Conservation (phyloP, 805 yeast genomes). For the Deakozyma indianensis region DNA sequence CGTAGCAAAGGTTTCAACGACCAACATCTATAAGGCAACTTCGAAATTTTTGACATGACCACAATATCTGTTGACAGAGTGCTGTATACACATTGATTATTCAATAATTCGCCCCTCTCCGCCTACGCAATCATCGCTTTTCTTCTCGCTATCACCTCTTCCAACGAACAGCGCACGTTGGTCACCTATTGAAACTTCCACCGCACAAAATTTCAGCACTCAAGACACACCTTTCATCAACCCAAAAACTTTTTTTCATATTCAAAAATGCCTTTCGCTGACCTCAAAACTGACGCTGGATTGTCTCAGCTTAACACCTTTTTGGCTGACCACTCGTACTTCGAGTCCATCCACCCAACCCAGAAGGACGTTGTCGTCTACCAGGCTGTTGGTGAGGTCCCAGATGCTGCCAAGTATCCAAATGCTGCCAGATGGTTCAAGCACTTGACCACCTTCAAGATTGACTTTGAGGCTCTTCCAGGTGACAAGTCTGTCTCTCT, state of each 20-base stretch:
- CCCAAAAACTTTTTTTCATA: neutral
- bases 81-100: no score
- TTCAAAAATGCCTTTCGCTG: constrained; percentile 27
- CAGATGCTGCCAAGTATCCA: constrained; percentile 63
- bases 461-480: constrained; percentile 68
- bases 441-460: constrained; percentile 90
- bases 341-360: constrained; percentile 67
- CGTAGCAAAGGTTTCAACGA: no score
- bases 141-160: no score
- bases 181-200: neutral
- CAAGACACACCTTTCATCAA: neutral
- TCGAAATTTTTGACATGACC: no score
- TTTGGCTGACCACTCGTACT: constrained; percentile 87
- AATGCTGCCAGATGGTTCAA: constrained; percentile 96
- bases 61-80: no score
- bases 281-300: constrained; percentile 30
- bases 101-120: no score
- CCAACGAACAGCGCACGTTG: no score
- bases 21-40: no score
- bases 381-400: constrained; percentile 57
- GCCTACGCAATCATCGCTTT: no score
- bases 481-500: constrained; percentile 36
- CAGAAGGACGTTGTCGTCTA: constrained; percentile 91
- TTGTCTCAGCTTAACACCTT: constrained; percentile 62
- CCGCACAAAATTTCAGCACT: neutral